Base-by-base conservation (phyloP, 176 grass and related monocot species). In the Carex littledalei region DNA sequence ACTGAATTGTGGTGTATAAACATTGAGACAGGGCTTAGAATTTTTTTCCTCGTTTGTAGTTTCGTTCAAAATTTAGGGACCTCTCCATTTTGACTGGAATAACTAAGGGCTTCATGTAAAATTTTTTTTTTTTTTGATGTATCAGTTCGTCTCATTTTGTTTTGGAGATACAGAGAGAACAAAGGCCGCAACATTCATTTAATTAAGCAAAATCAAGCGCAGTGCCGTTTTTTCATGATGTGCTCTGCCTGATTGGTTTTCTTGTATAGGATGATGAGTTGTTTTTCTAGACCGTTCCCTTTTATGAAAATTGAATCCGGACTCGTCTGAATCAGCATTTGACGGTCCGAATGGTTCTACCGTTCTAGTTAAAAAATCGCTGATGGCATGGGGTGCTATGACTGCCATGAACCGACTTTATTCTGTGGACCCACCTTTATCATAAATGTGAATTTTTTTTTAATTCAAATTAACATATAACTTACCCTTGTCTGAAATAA, bases 1-100 rank as follows among this genome's bases (percentile, higher is more conserved):
- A 78, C 64, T 83, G 62, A 83, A 83, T 83, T 83, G 63, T 83
- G 64, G 81, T 83, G 41, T 83, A 67, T 83, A 83, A 83, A 83
- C 81, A 83, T 83, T 67, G 63, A 60, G 60, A 8, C 64, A 83
- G 61, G 41, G 64, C 58, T 67, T 68, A 78, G 74, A 78, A 34
- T 53, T 67, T 69, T 32, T 47, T 83, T 63, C 34, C 61, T 69
- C 68, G 21, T 58, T 56, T 32, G 50, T 64, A 65, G 59, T 22
- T 65, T 65, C 21, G 8, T 82, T 49, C 58, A 63, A 56, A 17
- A 78, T 78, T 57, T 17, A 78, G 47, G 74, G 0, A 57, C 26
- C 26, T 55, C 34, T 56, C 74, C 74, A 78, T 78, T 78, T 52
- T 78, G 57, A 78, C 74, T 78, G 74, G 52, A 78, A 78, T 78